phyloP scores from a whole-genome alignment of 2,329 filamentous ascomycete species.

The Exophiala dermatitidis region DNA sequence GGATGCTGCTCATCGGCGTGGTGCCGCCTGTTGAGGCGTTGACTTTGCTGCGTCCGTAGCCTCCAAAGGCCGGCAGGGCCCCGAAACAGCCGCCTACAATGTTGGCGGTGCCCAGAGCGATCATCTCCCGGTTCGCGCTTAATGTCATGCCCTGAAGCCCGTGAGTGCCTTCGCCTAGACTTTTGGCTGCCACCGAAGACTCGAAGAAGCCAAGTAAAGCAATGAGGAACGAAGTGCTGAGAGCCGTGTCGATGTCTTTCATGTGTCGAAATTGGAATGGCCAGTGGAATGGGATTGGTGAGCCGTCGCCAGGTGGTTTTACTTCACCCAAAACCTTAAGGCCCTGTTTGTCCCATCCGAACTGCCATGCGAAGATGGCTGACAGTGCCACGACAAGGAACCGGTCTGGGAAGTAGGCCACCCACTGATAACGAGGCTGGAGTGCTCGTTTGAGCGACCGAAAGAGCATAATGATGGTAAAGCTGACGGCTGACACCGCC shows the following conservation, averaged over 20 bases:
- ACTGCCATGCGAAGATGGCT: slow-evolving; percentile 67
- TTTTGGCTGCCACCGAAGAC: slow-evolving; percentile 91
- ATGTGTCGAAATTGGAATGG: slow-evolving; percentile 72
- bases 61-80: slow-evolving; percentile 87
- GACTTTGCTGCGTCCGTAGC: slow-evolving; percentile 92
- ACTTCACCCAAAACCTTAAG: slow-evolving; percentile 78
- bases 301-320: slow-evolving; percentile 58
- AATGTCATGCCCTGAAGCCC: slow-evolving; percentile 72
- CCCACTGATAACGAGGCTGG: slow-evolving; percentile 67
- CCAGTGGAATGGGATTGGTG: slow-evolving; percentile 72
- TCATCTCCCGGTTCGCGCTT: slow-evolving; percentile 86
- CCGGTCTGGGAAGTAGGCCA: slow-evolving; percentile 87
- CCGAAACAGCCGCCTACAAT: slow-evolving; percentile 87
- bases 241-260: slow-evolving; percentile 72
- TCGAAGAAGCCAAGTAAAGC: slow-evolving; percentile 97
- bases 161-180: slow-evolving; percentile 59
- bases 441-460: slow-evolving; percentile 76
- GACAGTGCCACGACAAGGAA: slow-evolving; percentile 83
- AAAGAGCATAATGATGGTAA: slow-evolving; percentile 83
- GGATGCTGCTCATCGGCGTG: slow-evolving; percentile 87
- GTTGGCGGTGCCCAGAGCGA: slow-evolving; percentile 85
- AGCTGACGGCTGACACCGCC: slow-evolving; percentile 68
- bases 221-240: slow-evolving; percentile 89
- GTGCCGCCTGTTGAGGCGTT: slow-evolving; percentile 86
- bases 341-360: slow-evolving; percentile 71